A percentile compares a stretch with the other conserved stretches of the same genome.
These are phyloP conservation scores for Tolypocladium tundrense DNA, from an alignment of 2,329 filamentous ascomycete genomes.

Conservation along the genomic window DNA sequence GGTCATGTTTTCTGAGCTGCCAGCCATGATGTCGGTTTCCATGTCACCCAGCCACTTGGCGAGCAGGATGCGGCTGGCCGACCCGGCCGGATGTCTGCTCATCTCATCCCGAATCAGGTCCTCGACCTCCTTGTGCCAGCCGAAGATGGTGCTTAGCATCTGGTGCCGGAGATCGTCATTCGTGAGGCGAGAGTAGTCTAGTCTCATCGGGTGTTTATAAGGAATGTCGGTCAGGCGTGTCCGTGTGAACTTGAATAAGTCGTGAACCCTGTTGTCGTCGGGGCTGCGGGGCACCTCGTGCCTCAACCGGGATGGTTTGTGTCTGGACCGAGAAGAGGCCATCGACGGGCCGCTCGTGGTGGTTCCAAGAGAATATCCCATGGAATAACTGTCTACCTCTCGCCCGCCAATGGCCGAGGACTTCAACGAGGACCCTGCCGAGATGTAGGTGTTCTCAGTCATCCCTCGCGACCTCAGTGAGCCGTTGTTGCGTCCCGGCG, in stretches of 20 bases:
- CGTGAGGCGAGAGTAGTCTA: slow-evolving; percentile 51
- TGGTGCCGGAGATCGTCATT: slow-evolving; percentile 75
- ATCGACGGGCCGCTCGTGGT: slow-evolving; percentile 31
- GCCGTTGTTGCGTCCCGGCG: slow-evolving; percentile 35
- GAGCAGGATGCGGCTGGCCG: slow-evolving; percentile 70
- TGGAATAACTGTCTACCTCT: slow-evolving; percentile 45
- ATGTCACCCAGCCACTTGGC: slow-evolving; percentile 89
- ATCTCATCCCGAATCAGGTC: slow-evolving; percentile 79
- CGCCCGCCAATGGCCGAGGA: slow-evolving; percentile 20
- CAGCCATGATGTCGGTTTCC: slow-evolving; percentile 68
- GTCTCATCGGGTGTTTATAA: slow-evolving; percentile 57
- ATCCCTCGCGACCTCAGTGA: slow-evolving; percentile 43
- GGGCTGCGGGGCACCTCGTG: slow-evolving; percentile 75
- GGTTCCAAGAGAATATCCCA: slow-evolving; percentile 26
- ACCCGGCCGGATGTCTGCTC: slow-evolving; percentile 60
- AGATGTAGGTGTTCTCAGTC: slow-evolving; percentile 60
- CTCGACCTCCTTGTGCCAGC: slow-evolving; percentile 80
- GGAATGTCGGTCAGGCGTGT: slow-evolving; percentile 73
- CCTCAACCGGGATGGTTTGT: slow-evolving; percentile 58
- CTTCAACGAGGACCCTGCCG: slow-evolving; percentile 44
- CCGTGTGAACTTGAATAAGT: slow-evolving; percentile 80
- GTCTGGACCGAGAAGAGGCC: slow-evolving; percentile 35
- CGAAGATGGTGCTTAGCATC: slow-evolving; percentile 91
- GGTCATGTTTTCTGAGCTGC: slow-evolving; percentile 77
- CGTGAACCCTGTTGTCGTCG: slow-evolving; percentile 57